Percentiles rank a stretch among this genome's conserved stretches.
Evolutionary conservation across 2,329 filamentous ascomycete genomes (phyloP).

Genomic region (Scolecobasidium constrictum): DNA sequence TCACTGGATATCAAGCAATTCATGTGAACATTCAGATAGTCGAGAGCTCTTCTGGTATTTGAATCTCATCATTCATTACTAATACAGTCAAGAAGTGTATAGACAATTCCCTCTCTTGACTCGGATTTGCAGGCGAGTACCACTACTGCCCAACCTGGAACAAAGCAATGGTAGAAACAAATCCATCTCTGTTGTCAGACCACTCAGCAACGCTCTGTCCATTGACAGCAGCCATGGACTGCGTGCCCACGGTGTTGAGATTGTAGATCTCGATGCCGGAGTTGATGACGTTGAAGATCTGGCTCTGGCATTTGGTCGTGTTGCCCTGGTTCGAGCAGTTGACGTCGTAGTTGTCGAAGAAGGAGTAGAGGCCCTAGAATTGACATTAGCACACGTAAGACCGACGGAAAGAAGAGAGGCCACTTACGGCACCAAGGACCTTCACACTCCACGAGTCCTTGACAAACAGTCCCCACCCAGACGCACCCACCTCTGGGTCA

Average conservation of each 20-base stretch:
- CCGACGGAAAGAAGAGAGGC: slow-evolving; percentile 37
- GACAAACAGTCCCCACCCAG: slow-evolving; percentile 52
- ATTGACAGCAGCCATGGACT: slow-evolving; percentile 12
- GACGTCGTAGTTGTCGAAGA: slow-evolving; percentile 52
- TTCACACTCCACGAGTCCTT: slow-evolving; percentile 43
- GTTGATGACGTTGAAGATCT: slow-evolving; percentile 61
- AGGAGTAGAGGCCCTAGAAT: slow-evolving; percentile 69
- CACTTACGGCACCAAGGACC: slow-evolving; percentile 34
- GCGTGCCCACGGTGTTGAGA: slow-evolving; percentile 14
- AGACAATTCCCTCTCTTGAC: too few relatives aligned
- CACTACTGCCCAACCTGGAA: too few relatives aligned
- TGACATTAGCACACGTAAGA: too few relatives aligned
- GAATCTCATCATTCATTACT: too few relatives aligned
- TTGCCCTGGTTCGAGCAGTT: slow-evolving; percentile 7
- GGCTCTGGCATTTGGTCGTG: slow-evolving; percentile 50
- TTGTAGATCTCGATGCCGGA: slow-evolving; percentile 14
- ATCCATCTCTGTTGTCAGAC: background rate
- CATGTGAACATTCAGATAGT: too few relatives aligned
- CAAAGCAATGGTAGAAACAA: background rate
- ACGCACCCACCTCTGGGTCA: slow-evolving; percentile 57
- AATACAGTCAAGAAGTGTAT: too few relatives aligned
- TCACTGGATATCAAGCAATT: too few relatives aligned
- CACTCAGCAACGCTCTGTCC: background rate
- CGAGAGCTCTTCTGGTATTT: too few relatives aligned
- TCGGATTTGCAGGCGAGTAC: too few relatives aligned